phyloP scores from a whole-genome alignment of 345 rosid species.

The Jatropha curcas region DNA sequence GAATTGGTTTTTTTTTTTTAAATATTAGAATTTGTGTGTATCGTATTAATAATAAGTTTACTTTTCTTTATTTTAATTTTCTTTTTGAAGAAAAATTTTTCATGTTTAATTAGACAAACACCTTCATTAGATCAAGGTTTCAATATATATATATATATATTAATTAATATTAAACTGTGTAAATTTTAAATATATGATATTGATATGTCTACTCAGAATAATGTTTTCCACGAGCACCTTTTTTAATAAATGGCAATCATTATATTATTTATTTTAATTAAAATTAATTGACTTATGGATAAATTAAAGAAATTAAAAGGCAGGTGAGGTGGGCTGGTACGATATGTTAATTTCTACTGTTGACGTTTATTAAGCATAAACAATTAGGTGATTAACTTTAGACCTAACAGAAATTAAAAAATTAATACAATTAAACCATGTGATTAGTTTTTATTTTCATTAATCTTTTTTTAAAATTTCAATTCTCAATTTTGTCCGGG shows the following conservation, averaged over 20 bases:
- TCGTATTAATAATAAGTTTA: too few species aligned
- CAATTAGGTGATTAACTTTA: background rate
- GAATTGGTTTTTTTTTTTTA: too few species aligned
- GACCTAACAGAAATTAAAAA: background rate
- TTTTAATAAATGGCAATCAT: background rate
- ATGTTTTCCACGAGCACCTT: background rate
- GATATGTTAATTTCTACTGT: background rate
- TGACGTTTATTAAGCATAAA: background rate
- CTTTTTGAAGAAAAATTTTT: too few species aligned
- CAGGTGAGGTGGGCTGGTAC: background rate
- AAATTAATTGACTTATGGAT: background rate
- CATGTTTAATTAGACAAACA: too few species aligned
- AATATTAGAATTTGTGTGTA: too few species aligned
- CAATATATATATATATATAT: too few species aligned
- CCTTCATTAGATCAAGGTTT: too few species aligned
- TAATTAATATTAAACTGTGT: too few species aligned
- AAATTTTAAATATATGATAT: too few species aligned
- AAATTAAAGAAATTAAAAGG: background rate
- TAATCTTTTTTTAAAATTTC: background rate
- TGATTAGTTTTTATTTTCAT: too few species aligned
- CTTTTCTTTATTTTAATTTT: too few species aligned
- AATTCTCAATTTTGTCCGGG: background rate
- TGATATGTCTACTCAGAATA: too few species aligned
- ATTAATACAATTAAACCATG: background rate
- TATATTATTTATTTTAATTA: background rate